Evolutionary conservation across 495 filamentous ascomycete genomes (phyloP).

Genomic region (Lindgomyces ingoldianus): DNA sequence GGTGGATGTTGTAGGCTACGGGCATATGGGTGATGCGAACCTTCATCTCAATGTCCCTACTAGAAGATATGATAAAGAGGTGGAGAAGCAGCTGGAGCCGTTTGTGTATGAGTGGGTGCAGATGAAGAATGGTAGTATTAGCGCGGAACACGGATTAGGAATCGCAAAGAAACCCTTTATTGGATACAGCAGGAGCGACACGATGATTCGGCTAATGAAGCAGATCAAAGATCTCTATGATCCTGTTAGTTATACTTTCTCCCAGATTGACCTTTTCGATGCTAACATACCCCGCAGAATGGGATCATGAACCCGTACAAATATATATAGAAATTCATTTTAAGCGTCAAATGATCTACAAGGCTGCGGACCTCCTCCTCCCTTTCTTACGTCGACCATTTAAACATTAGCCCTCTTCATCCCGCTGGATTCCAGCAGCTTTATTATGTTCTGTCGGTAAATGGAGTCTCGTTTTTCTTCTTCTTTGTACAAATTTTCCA

Average conservation of each 20-base stretch:
- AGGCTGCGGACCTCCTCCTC: not conserved
- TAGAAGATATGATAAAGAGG: constrained; percentile 77
- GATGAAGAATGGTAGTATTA: constrained; percentile 84
- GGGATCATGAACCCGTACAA: constrained; percentile 96
- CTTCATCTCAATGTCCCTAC: constrained; percentile 87
- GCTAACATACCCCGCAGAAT: constrained; percentile 50
- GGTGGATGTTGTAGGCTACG: constrained; percentile 88
- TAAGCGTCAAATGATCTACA: not conserved
- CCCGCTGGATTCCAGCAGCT: constrained; percentile 26
- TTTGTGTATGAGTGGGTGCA: constrained; percentile 97
- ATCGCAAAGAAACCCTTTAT: constrained; percentile 94
- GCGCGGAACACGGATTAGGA: constrained; percentile 92
- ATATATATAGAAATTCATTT: constrained; percentile 33
- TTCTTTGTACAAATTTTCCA: constrained; percentile 36
- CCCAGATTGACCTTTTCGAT: not conserved
- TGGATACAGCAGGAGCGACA: constrained; percentile 84
- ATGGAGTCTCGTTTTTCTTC: constrained; percentile 37
- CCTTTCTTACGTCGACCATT: not conserved
- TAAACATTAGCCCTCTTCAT: not conserved
- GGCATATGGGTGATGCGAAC: constrained; percentile 97
- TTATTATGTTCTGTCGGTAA: constrained; percentile 41
- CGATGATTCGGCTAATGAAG: constrained; percentile 87
- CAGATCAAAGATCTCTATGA: constrained; percentile 89
- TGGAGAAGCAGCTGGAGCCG: constrained; percentile 88
- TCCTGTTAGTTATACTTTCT: constrained; percentile 63